Evolutionary conservation across 495 filamentous ascomycete species (phyloP).

Genomic region (Xylaria grammica): DNA sequence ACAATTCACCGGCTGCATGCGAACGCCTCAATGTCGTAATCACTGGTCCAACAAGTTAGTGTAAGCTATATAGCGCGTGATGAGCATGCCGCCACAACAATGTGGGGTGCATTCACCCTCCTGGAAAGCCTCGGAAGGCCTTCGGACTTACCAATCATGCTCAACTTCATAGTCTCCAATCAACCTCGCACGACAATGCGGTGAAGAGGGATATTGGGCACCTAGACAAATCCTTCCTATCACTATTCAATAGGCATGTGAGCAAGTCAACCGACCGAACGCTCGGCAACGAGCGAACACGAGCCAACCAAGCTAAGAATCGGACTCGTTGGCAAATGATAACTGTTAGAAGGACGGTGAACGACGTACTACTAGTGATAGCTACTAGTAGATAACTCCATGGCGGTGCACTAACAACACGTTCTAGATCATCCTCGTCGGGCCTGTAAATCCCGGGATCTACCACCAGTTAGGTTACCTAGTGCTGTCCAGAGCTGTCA

Average conservation of each 20-base stretch:
- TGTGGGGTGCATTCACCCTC: slow-evolving; percentile 24
- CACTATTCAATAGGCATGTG: slow-evolving; percentile 19
- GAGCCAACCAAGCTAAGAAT: slow-evolving; percentile 32
- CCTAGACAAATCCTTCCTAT: not conserved
- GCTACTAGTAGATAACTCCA: slow-evolving; percentile 15
- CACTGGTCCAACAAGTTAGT: slow-evolving; percentile 1
- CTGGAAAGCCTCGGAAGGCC: slow-evolving; percentile 2
- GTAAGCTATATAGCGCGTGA: slow-evolving; percentile 5
- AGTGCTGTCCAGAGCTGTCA: not conserved
- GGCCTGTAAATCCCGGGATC: slow-evolving; percentile 6
- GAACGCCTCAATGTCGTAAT: slow-evolving; percentile 15
- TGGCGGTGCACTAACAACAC: slow-evolving; percentile 2
- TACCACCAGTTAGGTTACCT: slow-evolving; percentile 10
- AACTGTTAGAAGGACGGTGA: slow-evolving; percentile 26
- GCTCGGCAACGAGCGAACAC: slow-evolving; percentile 26
- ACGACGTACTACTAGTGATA: too few relatives aligned
- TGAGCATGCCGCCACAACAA: slow-evolving; percentile 13
- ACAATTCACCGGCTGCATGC: slow-evolving; percentile 10
- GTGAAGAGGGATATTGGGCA: not conserved
- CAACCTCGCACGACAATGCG: not conserved
- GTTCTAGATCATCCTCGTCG: slow-evolving; percentile 15
- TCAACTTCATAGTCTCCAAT: slow-evolving; percentile 12
- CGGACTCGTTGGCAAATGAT: slow-evolving; percentile 25
- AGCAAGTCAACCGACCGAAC: slow-evolving; percentile 21
- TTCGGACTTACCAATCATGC: slow-evolving; percentile 8